Conservation (phyloP, 1,284 basidiomycete genomes). For the Meira nashicola region DNA sequence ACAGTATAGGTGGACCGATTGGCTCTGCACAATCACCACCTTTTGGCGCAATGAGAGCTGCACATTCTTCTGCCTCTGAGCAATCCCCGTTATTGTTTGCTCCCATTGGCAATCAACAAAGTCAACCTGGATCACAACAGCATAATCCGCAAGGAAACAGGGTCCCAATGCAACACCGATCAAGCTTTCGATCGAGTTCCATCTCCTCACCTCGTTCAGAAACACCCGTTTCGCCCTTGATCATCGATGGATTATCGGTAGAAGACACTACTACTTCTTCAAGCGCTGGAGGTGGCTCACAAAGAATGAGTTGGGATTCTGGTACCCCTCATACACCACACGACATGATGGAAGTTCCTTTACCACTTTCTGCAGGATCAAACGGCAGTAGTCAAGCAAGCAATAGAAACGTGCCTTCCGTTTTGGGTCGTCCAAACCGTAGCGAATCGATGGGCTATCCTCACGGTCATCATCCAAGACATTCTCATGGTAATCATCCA, state of each 20-base stretch:
- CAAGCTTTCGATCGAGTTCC: no score
- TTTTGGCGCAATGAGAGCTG: not conserved
- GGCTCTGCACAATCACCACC: not conserved
- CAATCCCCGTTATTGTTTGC: slow-evolving; percentile 32
- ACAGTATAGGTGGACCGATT: slow-evolving; percentile 11
- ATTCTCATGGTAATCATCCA: not conserved
- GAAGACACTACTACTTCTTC: slow-evolving; percentile 16
- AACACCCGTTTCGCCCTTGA: slow-evolving; percentile 32
- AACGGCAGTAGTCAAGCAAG: not conserved
- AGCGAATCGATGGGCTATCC: not conserved
- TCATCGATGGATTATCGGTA: slow-evolving; percentile 30
- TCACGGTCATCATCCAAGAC: not conserved
- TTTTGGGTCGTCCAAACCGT: slow-evolving; percentile 6
- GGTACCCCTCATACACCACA: not conserved
- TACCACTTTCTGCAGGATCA: not conserved
- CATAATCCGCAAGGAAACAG: slow-evolving; percentile 9
- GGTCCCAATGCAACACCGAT: slow-evolving; percentile 5
- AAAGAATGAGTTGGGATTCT: slow-evolving; percentile 3
- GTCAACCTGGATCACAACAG: not conserved
- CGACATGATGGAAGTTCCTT: not conserved
- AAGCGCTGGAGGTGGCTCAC: not conserved
- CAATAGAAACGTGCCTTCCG: not conserved
- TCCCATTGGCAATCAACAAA: slow-evolving; percentile 15
- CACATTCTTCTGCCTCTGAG: not conserved
- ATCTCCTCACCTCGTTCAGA: slow-evolving; percentile 22